Evolutionary conservation across 2,329 filamentous ascomycete genomes (phyloP).

Genomic region (Microsporum audouinii): DNA sequence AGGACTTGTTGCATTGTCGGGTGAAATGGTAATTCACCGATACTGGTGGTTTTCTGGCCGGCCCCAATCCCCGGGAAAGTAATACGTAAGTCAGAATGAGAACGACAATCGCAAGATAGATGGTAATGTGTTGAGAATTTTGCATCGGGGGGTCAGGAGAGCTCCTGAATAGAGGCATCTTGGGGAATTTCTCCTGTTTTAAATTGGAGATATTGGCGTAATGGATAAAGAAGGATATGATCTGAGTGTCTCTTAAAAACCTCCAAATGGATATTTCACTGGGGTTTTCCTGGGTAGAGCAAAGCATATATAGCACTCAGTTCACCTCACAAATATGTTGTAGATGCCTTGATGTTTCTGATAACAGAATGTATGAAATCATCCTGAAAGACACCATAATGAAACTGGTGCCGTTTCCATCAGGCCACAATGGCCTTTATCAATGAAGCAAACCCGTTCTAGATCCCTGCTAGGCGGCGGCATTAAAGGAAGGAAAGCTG

Average conservation of each 20-base stretch:
- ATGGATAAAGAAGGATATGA: not conserved
- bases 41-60: constrained; percentile 15
- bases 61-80: not conserved
- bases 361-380: not conserved
- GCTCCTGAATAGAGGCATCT: not conserved
- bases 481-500: not conserved
- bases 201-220: not conserved
- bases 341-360: not conserved
- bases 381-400: not conserved
- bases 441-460: not conserved
- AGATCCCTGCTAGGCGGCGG: not conserved
- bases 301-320: not conserved
- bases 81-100: not conserved
- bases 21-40: constrained; percentile 41
- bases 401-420: not conserved
- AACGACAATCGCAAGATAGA: not conserved
- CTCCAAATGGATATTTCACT: not conserved
- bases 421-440: not conserved
- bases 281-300: not conserved
- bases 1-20: constrained; percentile 39
- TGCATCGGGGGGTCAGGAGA: not conserved
- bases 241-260: not conserved
- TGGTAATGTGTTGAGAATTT: not conserved
- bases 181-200: not conserved
- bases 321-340: not conserved